Base-by-base conservation (phyloP, 108 stramenopile species). In the Nitzschia palea region DNA sequence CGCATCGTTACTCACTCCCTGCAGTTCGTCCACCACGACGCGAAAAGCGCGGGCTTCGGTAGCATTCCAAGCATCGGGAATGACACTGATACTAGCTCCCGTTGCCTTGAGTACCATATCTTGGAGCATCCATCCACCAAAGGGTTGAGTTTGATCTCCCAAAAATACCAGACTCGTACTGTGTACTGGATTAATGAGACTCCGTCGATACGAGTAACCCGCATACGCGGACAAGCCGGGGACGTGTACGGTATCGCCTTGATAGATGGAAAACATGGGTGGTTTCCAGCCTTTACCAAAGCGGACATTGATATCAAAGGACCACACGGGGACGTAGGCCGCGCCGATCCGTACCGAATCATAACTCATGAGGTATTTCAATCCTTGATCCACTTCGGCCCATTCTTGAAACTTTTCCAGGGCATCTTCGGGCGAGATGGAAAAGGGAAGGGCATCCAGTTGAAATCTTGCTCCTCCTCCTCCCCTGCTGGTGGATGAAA, bases 51-150 rank as follows among this genome's bases (percentile, higher is more conserved):
- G 44, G 47, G 78, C 81, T 63, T 83, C 57, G 0, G 91, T 88
- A 4, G 86, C 79, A 78, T 89, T 93, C 88, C 88, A 93, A 17
- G 88, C 84, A 89, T 93, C 91, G 5, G 88, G 88, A 54, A 78
- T 76, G 10, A 93, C 79, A 10, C 66, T 60, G n/a, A 92, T 32
- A 44, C 29, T 35, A 26, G 47, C 50, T 30, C 78, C 65, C 33
- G 69, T 70, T 37, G 80, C 60, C n/a, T 80, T 62, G 29, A 86
- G 69, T 31, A 81, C 42, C 81, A 81, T 80, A 69, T 82, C 79
- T 6, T 45, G 44, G 2, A 93, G 55, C 91, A 93, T 93, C 86
- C 86, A 93, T 42, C 50, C 43, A 14, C 79, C 86, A 74, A 89
- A 93, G n/a, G 86, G 86, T 22, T 78, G 45, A 17, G 83, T 78